Conservation (phyloP, 2,329 filamentous ascomycete genomes). For the Colletotrichum sp. region DNA sequence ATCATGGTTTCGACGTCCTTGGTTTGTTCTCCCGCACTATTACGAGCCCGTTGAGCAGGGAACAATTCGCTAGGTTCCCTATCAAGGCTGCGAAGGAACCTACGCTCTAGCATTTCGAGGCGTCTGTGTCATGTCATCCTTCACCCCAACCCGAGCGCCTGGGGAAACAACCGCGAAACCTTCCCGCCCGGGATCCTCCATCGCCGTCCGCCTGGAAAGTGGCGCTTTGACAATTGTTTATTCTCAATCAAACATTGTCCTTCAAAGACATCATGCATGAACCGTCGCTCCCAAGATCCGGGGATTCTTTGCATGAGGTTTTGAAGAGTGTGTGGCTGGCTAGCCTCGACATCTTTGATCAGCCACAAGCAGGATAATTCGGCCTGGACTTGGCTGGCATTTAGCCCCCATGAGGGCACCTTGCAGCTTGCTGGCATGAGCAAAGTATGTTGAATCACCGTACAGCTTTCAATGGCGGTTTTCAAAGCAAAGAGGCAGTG, state of each 20-base stretch:
- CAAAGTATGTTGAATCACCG: background rate
- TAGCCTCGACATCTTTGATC: background rate
- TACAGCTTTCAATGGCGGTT: background rate
- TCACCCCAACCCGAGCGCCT: conserved; percentile 4
- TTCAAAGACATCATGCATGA: background rate
- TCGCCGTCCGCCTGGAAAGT: background rate
- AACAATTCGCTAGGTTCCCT: background rate
- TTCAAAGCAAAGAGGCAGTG: background rate
- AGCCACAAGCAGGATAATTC: background rate
- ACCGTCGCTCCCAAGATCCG: background rate
- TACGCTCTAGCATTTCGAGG: background rate
- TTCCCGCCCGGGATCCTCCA: background rate
- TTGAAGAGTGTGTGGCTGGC: background rate
- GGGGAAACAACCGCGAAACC: conserved; percentile 10
- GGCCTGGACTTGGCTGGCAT: background rate
- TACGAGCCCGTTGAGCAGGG: background rate
- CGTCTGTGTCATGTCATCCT: background rate
- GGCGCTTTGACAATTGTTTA: background rate
- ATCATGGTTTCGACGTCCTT: background rate
- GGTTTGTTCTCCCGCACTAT: background rate
- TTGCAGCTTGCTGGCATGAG: background rate
- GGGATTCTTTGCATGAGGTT: background rate
- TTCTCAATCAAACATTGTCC: background rate
- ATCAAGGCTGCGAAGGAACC: background rate
- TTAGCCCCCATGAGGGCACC: background rate